phyloP scores from a whole-genome alignment of 768 basidiomycete genomes.

The Lactifluus rugatus region DNA sequence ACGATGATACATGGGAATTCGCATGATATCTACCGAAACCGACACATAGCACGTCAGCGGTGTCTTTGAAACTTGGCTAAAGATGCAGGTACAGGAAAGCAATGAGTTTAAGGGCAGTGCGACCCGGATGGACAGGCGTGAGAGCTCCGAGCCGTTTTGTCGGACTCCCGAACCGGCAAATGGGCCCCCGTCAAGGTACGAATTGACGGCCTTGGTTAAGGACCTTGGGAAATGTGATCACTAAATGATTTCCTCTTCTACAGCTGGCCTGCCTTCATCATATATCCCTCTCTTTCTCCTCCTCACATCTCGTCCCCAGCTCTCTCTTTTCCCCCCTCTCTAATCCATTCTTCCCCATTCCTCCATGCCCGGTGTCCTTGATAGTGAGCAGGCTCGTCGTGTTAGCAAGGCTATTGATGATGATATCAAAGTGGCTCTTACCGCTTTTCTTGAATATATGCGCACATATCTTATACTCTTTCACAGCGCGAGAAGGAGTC shows the following conservation, averaged over 20 bases:
- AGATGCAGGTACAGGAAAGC: not conserved
- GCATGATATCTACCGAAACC: not conserved
- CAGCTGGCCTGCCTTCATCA: constrained; percentile 2
- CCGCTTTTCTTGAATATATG: not conserved
- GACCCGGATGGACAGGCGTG: not conserved
- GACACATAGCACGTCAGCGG: not conserved
- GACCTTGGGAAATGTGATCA: constrained; percentile 16
- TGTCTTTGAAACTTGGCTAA: not conserved
- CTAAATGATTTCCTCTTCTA: constrained; percentile 16
- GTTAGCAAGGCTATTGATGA: constrained; percentile 48
- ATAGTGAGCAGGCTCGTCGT: constrained; percentile 37
- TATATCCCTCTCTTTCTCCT: constrained; percentile 8
- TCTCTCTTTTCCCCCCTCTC: not conserved
- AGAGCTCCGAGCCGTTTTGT: not conserved
- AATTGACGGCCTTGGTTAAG: not conserved
- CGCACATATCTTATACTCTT: not conserved
- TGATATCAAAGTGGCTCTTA: constrained; percentile 37
- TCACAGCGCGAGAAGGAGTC: constrained; percentile 38
- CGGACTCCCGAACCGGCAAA: constrained; percentile 1
- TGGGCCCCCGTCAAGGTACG: not conserved
- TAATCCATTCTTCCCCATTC: not conserved
- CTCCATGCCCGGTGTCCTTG: constrained; percentile 17
- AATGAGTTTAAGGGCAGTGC: not conserved
- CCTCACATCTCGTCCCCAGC: not conserved
- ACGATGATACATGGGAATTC: not conserved